Conservation (phyloP, 495 filamentous ascomycete genomes). For the Penicillium maclennaniae region DNA sequence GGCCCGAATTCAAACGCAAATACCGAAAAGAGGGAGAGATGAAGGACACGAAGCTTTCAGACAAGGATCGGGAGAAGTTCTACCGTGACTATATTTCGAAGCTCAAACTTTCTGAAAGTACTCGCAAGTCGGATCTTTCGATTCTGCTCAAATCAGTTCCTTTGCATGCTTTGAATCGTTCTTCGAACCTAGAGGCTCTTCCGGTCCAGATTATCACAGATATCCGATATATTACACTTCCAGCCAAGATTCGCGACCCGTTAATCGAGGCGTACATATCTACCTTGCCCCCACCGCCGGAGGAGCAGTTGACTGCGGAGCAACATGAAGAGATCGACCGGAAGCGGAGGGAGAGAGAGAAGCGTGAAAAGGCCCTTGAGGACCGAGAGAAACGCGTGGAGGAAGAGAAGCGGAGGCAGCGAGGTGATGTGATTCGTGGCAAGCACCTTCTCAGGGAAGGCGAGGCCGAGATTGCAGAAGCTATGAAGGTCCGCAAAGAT, state of each 20-base stretch:
- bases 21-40: constrained; percentile 77
- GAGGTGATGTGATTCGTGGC: constrained; percentile 60
- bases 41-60: constrained; percentile 67
- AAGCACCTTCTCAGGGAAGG: constrained; percentile 68
- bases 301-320: constrained; percentile 46
- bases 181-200: constrained; percentile 58
- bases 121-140: constrained; percentile 74
- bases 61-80: constrained; percentile 87
- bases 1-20: constrained; percentile 93
- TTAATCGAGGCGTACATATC: constrained; percentile 75
- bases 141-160: constrained; percentile 70
- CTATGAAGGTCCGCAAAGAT: constrained; percentile 71
- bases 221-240: constrained; percentile 75
- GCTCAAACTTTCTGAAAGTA: constrained; percentile 70
- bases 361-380: constrained; percentile 69
- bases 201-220: constrained; percentile 69
- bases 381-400: constrained; percentile 70
- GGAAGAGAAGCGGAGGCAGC: constrained; percentile 68
- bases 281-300: constrained; percentile 64
- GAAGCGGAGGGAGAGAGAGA: constrained; percentile 59
- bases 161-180: constrained; percentile 60
- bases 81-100: constrained; percentile 84
- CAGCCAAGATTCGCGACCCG: constrained; percentile 63
- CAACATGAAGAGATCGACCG: constrained; percentile 59
- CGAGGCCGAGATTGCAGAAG: constrained; percentile 72